Evolutionary conservation across 495 filamentous ascomycete species (phyloP).

Genomic region (Talaromyces nanjingensis): DNA sequence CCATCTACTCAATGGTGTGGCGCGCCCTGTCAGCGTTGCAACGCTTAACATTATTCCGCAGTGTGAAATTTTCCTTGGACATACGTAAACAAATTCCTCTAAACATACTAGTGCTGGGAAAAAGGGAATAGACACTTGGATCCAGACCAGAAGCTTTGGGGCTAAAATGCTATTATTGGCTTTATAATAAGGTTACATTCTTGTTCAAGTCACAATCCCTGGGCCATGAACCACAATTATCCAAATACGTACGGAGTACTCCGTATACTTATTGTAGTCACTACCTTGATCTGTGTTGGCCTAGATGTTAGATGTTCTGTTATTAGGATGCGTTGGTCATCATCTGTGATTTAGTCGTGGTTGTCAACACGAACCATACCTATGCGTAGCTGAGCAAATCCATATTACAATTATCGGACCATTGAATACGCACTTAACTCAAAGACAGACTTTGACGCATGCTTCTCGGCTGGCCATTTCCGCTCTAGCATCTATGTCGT

Average conservation of each 20-base stretch:
- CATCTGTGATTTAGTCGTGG: neutral
- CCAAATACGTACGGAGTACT: neutral
- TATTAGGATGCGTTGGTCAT: neutral
- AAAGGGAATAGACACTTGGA: neutral
- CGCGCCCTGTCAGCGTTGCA: conserved; percentile 5
- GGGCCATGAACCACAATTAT: neutral
- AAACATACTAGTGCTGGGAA: neutral
- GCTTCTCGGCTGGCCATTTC: neutral
- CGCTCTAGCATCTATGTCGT: too few relatives aligned
- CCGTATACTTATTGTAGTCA: neutral
- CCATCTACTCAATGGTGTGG: neutral
- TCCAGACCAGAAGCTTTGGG: neutral
- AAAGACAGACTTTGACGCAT: neutral
- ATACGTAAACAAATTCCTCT: neutral
- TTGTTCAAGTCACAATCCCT: neutral
- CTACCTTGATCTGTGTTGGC: neutral
- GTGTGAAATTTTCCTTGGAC: neutral
- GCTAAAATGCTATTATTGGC: neutral
- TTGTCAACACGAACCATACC: neutral
- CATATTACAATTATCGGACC: neutral
- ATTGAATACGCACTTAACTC: too few relatives aligned
- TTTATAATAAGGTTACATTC: neutral
- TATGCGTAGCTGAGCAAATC: neutral
- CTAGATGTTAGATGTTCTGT: neutral
- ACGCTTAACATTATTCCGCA: neutral